Evolutionary conservation across 2,329 filamentous ascomycete genomes (phyloP), one percentile per base, ranked within the genome.

Genomic region (Ascochyta fabae): DNA sequence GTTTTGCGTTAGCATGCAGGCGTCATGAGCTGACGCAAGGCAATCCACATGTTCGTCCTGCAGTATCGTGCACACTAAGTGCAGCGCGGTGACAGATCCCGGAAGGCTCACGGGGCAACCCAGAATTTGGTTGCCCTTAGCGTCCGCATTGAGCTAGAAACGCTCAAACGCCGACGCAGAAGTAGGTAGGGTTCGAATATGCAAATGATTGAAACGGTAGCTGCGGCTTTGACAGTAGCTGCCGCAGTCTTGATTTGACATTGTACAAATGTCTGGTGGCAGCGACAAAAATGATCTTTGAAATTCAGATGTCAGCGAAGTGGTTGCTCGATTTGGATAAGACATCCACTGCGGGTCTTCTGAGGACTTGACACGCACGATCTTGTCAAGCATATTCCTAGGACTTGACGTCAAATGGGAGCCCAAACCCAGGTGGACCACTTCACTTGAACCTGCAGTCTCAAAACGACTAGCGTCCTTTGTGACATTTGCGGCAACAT

Each of bases 41-140:
- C 31, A 47, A 16, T 36, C 41, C 43, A 51, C 26, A 24, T 33
- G 42, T 48, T 48, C 43, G 13, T 27, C 42, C 42, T 24, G 31
- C 38, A 42, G 13, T 24, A 16, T 22, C 23, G 26, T 45, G 47
- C 31, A 10, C 9, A 23, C 8, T 16, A 22, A 12, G 42, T 46
- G 41, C 33, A 47, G 47, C 47, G 43, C 27, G 22, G n/a, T 36
- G 19, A 48, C 33, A 38, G 43, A 43, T 42, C 48, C 27, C 43
- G 42, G 42, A n/a, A 29, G 31, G 16, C 36, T 8, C n/a, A 42
- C 24, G 19, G 27, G 27, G 23, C 35, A 24, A 22, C 13, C 24
- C 29, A 16, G 42, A 47, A 29, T 50, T 56, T 47, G 47, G 42
- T 43, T 35, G 38, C 38, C 46, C 42, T 50, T 56, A 50, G 47